Evolutionary conservation across 1,139 yeast genomes (phyloP).

Genomic region (Taphrina wiesneri): DNA sequence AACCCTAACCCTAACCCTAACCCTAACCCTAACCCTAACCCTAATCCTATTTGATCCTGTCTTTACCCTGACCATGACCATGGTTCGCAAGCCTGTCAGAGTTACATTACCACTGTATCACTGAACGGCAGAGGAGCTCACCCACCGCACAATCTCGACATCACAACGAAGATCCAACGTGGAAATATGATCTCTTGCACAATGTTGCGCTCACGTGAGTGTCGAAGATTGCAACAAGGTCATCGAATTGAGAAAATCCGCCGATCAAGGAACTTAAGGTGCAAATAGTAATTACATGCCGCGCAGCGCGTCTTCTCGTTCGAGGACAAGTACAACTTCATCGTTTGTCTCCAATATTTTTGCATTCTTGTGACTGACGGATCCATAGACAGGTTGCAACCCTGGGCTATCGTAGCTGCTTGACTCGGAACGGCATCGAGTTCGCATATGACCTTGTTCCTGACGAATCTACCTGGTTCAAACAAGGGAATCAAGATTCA

Average conservation of each 20-base stretch:
- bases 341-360: slow-evolving; percentile 1
- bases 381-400: slow-evolving; percentile 11
- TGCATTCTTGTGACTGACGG: neutral
- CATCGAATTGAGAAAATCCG: neutral
- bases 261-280: slow-evolving; percentile 4
- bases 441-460: neutral
- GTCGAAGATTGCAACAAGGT: slow-evolving; percentile 1
- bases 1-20: too few relatives aligned
- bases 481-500: slow-evolving; percentile 5
- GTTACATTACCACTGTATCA: neutral
- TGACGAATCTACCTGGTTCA: neutral
- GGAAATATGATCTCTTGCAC: slow-evolving; percentile 2
- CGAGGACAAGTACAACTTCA: slow-evolving; percentile 8
- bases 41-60: too few relatives aligned
- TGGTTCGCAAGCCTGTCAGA: neutral
- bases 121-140: slow-evolving; percentile 8
- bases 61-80: too few relatives aligned
- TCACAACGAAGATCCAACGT: neutral
- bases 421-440: slow-evolving; percentile 9
- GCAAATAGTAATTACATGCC: slow-evolving; percentile 6
- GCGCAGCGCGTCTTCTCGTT: slow-evolving; percentile 10
- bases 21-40: too few relatives aligned
- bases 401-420: slow-evolving; percentile 13
- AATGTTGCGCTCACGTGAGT: neutral
- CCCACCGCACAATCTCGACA: neutral